Evolutionary conservation across 768 basidiomycete genomes (phyloP).

Genomic region (Naganishia kalamii): DNA sequence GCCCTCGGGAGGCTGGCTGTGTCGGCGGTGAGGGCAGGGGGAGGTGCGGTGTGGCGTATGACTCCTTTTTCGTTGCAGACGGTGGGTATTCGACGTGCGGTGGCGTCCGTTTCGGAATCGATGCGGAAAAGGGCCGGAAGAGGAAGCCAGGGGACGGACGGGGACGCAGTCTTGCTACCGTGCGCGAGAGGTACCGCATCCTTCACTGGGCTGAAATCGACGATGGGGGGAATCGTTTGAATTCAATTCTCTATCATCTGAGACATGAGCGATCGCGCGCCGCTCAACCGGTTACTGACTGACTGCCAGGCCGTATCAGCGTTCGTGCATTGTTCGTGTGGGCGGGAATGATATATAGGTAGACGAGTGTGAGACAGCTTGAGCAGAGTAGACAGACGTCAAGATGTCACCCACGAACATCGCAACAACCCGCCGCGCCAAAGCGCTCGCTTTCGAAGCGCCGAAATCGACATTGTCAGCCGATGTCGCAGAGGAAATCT

Average conservation of each 20-base stretch:
- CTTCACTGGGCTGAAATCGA: background rate
- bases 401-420: background rate
- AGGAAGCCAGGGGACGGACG: no score
- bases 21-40: background rate
- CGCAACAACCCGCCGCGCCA: background rate
- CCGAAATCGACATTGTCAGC: background rate
- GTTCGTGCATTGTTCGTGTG: no score
- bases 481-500: background rate
- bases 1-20: conserved; percentile 19
- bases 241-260: no score
- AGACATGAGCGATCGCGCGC: background rate
- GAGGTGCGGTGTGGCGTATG: background rate
- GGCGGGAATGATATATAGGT: background rate
- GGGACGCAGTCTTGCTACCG: background rate
- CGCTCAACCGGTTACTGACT: background rate
- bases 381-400: background rate
- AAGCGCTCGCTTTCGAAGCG: background rate
- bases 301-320: no score
- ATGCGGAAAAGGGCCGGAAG: background rate
- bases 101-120: background rate
- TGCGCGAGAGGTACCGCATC: background rate
- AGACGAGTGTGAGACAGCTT: background rate
- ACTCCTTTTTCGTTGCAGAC: conserved; percentile 1
- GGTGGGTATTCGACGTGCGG: background rate
- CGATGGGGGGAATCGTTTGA: no score